Evolutionary conservation across 495 filamentous ascomycete genomes (phyloP).

Genomic region (Sabuloglossum arenarium): DNA sequence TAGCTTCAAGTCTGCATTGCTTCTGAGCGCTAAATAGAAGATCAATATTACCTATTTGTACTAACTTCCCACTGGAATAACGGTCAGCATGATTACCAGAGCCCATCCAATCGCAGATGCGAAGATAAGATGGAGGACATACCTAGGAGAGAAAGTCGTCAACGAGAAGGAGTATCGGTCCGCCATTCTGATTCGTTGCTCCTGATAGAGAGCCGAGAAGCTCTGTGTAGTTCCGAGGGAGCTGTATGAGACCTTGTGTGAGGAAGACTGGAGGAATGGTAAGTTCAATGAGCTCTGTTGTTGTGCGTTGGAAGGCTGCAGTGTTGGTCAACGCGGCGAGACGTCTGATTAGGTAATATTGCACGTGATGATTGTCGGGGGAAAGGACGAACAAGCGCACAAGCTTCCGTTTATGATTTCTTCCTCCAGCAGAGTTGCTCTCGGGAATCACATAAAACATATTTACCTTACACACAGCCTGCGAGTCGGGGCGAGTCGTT

Average conservation of each 20-base stretch:
- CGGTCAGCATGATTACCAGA: slow-evolving; percentile 22
- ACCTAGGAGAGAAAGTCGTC: slow-evolving; percentile 99
- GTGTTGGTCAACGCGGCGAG: background rate
- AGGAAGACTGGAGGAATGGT: background rate
- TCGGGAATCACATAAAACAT: background rate
- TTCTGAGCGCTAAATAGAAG: background rate
- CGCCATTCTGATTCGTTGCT: slow-evolving; percentile 40
- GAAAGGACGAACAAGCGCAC: background rate
- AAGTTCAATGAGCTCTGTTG: background rate
- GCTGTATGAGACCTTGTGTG: background rate
- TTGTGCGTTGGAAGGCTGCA: background rate
- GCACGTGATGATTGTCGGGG: background rate
- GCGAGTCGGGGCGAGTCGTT: background rate
- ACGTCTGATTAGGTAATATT: background rate
- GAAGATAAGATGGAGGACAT: slow-evolving; percentile 15
- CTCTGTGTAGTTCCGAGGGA: background rate
- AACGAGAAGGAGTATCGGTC: slow-evolving; percentile 99
- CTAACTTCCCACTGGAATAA: slow-evolving; percentile 68
- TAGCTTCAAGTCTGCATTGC: background rate
- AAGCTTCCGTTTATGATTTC: background rate
- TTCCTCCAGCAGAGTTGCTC: background rate
- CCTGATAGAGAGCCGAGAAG: background rate
- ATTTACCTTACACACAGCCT: background rate
- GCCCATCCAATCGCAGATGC: background rate
- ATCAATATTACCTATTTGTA: slow-evolving; percentile 43